A percentile compares a stretch with the other conserved stretches of the same genome.
phyloP scores from a whole-genome alignment of 78 protist genomes.

The Planoprotostelium fungivorum region DNA sequence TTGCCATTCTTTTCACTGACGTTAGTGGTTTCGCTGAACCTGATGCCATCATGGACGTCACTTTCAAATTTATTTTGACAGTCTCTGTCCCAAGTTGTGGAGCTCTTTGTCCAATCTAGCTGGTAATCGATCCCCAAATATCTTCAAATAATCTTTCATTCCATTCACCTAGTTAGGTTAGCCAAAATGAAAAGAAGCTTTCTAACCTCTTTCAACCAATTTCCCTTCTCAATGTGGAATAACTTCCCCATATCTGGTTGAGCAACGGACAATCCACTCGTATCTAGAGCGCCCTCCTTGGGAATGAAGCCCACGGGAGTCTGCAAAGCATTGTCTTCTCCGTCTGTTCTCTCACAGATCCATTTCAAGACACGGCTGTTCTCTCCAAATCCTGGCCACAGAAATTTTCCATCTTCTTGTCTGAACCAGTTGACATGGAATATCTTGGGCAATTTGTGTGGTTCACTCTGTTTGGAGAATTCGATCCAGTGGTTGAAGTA shows the following conservation, averaged over 20 bases:
- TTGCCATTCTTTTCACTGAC: no score
- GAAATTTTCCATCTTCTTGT: constrained; percentile 52
- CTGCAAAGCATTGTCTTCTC: constrained; percentile 20
- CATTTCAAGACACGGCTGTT: constrained; percentile 85
- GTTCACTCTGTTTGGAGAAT: constrained; percentile 31
- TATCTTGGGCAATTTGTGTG: constrained; percentile 66
- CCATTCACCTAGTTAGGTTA: neutral
- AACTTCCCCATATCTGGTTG: constrained; percentile 23
- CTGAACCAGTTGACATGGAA: constrained; percentile 92
- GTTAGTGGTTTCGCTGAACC: no score
- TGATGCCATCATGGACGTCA: no score
- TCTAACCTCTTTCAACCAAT: constrained; percentile 34
- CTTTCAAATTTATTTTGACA: neutral
- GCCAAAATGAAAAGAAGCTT: neutral
- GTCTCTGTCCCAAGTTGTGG: neutral
- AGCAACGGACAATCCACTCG: constrained; percentile 44
- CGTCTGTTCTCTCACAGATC: constrained; percentile 65
- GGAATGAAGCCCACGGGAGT: constrained; percentile 73
- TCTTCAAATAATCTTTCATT: neutral
- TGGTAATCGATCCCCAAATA: neutral
- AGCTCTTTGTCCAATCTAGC: neutral
- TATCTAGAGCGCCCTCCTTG: constrained; percentile 15
- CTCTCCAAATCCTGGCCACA: constrained; percentile 93
- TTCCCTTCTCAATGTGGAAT: constrained; percentile 34
- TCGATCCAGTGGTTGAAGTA: constrained; percentile 86